A percentile compares a stretch with the other conserved stretches of the same genome.
These are phyloP conservation scores for Starmerella apis DNA, from an alignment of 805 yeast species.

Conservation along the genomic window DNA sequence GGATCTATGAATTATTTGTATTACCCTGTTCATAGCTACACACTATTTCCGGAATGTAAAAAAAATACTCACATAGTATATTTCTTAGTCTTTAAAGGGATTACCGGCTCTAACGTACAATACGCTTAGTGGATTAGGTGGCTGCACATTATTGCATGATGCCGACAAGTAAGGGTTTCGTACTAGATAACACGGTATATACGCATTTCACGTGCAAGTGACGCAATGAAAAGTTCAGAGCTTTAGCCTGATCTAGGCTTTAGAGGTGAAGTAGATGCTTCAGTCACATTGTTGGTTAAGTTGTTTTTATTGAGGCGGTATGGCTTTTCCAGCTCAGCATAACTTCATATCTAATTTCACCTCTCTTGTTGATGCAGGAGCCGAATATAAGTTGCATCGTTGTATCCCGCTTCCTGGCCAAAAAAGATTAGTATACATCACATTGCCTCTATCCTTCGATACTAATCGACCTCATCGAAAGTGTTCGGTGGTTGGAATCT, in stretches of 20 bases:
- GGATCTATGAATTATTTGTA: too few species aligned
- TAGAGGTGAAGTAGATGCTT: not conserved
- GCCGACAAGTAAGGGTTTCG: not conserved
- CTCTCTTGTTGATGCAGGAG: not conserved
- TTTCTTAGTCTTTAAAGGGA: too few species aligned
- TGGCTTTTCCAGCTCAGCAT: not conserved
- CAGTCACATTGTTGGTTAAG: not conserved
- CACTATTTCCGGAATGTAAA: too few species aligned
- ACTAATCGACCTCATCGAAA: not conserved
- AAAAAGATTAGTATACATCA: not conserved
- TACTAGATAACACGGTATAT: not conserved
- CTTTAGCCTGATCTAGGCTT: not conserved
- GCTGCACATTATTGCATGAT: not conserved
- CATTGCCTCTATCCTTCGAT: not conserved
- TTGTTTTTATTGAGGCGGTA: not conserved
- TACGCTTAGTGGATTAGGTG: not conserved
- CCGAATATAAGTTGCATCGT: not conserved
- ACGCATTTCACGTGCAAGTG: slow-evolving; percentile 3
- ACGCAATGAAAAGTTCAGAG: not conserved
- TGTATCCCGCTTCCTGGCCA: not conserved
- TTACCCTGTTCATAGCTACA: too few species aligned
- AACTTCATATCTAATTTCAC: not conserved
- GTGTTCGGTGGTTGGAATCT: not conserved
- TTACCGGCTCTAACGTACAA: not conserved
- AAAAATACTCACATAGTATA: too few species aligned